Percentiles rank a stretch among this genome's conserved stretches.
phyloP scores from a whole-genome alignment of 2,329 filamentous ascomycete genomes.

The Dryadomyces quercus-mongolicae region DNA sequence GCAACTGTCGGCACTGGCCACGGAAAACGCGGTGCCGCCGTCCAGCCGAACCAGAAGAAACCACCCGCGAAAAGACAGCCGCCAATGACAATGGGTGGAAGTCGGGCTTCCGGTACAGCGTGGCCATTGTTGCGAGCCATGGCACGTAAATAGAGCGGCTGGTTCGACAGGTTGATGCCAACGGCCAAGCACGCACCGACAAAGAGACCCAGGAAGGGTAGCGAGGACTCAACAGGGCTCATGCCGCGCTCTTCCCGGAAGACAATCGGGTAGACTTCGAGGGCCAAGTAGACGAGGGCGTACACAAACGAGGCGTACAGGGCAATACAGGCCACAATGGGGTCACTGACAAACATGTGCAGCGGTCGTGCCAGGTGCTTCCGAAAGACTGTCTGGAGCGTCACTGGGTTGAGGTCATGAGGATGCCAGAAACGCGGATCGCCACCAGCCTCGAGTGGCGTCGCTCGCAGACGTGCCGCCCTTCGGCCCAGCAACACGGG shows the following conservation, averaged over 20 bases:
- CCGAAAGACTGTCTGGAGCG: conserved; percentile 45
- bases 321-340: conserved; percentile 41
- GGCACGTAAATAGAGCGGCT: conserved; percentile 32
- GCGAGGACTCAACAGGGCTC: conserved; percentile 49
- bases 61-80: conserved; percentile 27
- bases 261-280: conserved; percentile 42
- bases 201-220: conserved; percentile 39
- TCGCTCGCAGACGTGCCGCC: conserved; percentile 30
- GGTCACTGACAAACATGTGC: conserved; percentile 59
- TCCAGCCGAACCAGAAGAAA: conserved; percentile 22
- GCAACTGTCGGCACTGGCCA: conserved; percentile 11
- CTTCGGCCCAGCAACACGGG: conserved; percentile 38
- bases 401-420: conserved; percentile 48
- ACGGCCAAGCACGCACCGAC: conserved; percentile 39
- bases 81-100: conserved; percentile 33
- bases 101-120: conserved; percentile 25
- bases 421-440: conserved; percentile 19
- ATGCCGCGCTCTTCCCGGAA: conserved; percentile 36
- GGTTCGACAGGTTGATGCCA: conserved; percentile 27
- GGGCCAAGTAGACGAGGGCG: conserved; percentile 42
- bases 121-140: conserved; percentile 16
- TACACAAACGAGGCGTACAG: conserved; percentile 43
- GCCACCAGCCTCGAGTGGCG: conserved; percentile 20
- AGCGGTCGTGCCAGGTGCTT: conserved; percentile 59
- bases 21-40: conserved; percentile 6